These are phyloP conservation scores for Umbelopsis sp. DNA, from an alignment of 371 early-diverging fungal species.

Conservation along the genomic window DNA sequence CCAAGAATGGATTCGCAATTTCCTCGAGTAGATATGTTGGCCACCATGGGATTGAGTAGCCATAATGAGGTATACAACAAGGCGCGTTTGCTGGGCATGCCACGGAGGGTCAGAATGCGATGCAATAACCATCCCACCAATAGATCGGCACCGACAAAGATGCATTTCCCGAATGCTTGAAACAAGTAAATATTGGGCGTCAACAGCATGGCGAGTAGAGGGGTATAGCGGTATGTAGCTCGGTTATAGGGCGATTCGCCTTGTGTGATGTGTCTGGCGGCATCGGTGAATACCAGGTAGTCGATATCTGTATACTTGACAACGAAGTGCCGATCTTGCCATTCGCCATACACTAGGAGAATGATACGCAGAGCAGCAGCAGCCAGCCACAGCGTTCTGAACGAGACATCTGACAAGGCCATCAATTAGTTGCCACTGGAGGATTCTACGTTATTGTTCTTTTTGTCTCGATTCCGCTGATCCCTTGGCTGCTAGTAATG, in stretches of 20 bases:
- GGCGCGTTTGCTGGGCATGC: slow-evolving; percentile 53
- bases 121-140: slow-evolving; percentile 73
- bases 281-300: slow-evolving; percentile 95
- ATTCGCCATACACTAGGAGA: slow-evolving; percentile 80
- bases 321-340: slow-evolving; percentile 82
- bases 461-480: not conserved
- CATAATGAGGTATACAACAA: slow-evolving; percentile 67
- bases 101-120: slow-evolving; percentile 56
- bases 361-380: slow-evolving; percentile 60
- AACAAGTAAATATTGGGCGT: slow-evolving; percentile 79
- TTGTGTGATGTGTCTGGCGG: slow-evolving; percentile 75
- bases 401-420: slow-evolving; percentile 18
- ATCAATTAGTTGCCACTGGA: slow-evolving; percentile 7
- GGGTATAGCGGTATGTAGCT: slow-evolving; percentile 96
- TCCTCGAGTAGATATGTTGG: slow-evolving; percentile 94
- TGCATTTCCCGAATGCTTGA: slow-evolving; percentile 83
- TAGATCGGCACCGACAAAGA: slow-evolving; percentile 85
- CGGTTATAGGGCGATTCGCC: slow-evolving; percentile 87
- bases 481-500: not conserved
- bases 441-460: not conserved
- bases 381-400: slow-evolving; percentile 33
- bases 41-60: slow-evolving; percentile 95
- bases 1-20: slow-evolving; percentile 89
- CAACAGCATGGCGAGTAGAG: slow-evolving; percentile 84
- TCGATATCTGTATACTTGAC: slow-evolving; percentile 98